A percentile compares a stretch with the other conserved stretches of the same genome.
phyloP scores from a whole-genome alignment of 2,329 filamentous ascomycete species.

The Pseudogymnoascus sp. region DNA sequence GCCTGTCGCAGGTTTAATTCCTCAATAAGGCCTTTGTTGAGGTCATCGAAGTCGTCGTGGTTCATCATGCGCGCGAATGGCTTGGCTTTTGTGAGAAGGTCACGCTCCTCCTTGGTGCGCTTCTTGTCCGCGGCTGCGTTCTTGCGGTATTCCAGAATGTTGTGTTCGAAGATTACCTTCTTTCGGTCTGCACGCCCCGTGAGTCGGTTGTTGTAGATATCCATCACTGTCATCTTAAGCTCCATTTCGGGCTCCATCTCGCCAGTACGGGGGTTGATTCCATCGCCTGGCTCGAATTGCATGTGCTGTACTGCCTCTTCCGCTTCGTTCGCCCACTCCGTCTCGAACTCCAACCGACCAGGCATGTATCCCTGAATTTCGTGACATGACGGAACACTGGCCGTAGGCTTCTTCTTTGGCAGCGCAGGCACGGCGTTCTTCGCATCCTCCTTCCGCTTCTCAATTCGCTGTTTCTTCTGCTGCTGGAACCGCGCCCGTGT shows the following conservation, averaged over 20 bases:
- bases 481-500: slow-evolving; percentile 89
- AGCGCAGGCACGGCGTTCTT: slow-evolving; percentile 76
- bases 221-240: slow-evolving; percentile 94
- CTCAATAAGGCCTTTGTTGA: slow-evolving; percentile 77
- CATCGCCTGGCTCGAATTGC: slow-evolving; percentile 95
- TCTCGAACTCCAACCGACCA: slow-evolving; percentile 92
- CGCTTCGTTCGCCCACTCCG: slow-evolving; percentile 93
- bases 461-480: slow-evolving; percentile 85
- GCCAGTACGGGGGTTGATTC: slow-evolving; percentile 73
- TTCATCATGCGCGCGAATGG: slow-evolving; percentile 98
- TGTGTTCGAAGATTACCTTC: slow-evolving; percentile 93
- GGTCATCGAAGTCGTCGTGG: slow-evolving; percentile 75
- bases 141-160: slow-evolving; percentile 85
- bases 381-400: slow-evolving; percentile 90
- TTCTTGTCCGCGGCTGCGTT: slow-evolving; percentile 88
- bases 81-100: slow-evolving; percentile 85
- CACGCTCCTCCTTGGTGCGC: slow-evolving; percentile 87
- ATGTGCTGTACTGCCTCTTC: slow-evolving; percentile 97
- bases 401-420: slow-evolving; percentile 91
- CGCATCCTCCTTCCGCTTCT: slow-evolving; percentile 77
- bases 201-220: slow-evolving; percentile 89
- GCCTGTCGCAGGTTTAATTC: slow-evolving; percentile 87
- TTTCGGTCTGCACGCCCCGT: slow-evolving; percentile 90
- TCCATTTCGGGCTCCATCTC: slow-evolving; percentile 94
- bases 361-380: slow-evolving; percentile 99